These are phyloP conservation scores for Sphagnurus paluster DNA, from an alignment of 1,284 basidiomycete genomes.

Conservation along the genomic window DNA sequence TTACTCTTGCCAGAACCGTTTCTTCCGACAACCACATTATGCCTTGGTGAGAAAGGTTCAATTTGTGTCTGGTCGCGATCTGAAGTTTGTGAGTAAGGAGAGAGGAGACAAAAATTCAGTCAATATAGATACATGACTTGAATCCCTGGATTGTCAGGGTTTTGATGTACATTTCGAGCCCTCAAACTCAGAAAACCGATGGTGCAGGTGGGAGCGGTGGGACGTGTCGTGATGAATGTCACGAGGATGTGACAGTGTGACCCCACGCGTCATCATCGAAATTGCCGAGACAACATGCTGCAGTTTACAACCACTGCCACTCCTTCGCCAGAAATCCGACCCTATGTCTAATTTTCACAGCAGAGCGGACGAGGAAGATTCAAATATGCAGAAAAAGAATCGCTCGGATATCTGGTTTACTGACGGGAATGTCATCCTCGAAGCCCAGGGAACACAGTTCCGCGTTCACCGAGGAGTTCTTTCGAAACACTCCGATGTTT, in stretches of 20 bases:
- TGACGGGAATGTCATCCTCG: conserved; percentile 26
- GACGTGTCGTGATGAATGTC: too few relatives aligned
- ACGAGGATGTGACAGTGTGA: too few relatives aligned
- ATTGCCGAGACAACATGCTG: too few relatives aligned
- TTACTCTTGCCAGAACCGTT: conserved; percentile 98
- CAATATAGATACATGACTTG: too few relatives aligned
- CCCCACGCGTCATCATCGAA: too few relatives aligned
- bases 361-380: neutral
- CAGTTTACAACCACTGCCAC: too few relatives aligned
- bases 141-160: conserved; percentile 95
- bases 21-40: conserved; percentile 93
- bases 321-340: too few relatives aligned
- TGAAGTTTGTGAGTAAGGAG: conserved; percentile 26
- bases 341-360: neutral
- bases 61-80: conserved; percentile 84
- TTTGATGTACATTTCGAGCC: conserved; percentile 74
- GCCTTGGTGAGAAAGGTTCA: conserved; percentile 79
- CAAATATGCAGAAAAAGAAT: neutral
- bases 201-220: neutral
- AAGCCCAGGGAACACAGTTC: conserved; percentile 23
- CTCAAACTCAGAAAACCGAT: neutral
- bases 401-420: conserved; percentile 21
- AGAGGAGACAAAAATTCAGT: too few relatives aligned
- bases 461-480: conserved; percentile 24
- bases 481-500: conserved; percentile 20